These are phyloP conservation scores for Fusarium azukiicola DNA, from an alignment of 2,329 filamentous ascomycete genomes.

Conservation along the genomic window DNA sequence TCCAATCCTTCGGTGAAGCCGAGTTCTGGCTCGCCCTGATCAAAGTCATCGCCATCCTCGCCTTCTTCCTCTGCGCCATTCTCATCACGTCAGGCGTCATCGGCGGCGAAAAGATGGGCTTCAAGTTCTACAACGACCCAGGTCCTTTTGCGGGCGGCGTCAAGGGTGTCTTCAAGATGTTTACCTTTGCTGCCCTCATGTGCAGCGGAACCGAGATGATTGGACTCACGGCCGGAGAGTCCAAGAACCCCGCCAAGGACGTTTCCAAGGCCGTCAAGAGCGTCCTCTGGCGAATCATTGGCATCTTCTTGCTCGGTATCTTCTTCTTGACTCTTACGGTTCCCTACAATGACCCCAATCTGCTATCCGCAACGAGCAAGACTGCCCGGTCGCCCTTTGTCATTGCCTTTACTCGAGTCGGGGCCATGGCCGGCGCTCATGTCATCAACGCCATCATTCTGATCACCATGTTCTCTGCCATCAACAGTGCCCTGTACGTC, in stretches of 20 bases:
- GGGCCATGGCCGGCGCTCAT: neutral
- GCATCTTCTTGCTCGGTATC: neutral
- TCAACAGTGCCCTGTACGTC: conserved; percentile 2
- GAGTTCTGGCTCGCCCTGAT: conserved; percentile 36
- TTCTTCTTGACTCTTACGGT: conserved; percentile 11
- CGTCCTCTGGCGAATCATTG: conserved; percentile 1
- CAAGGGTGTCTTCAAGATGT: conserved; percentile 6
- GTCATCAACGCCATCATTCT: conserved; percentile 4
- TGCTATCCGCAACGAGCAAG: conserved; percentile 13
- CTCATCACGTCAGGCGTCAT: conserved; percentile 48
- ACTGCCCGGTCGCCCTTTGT: neutral
- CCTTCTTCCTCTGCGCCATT: conserved; percentile 37
- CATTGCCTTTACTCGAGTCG: conserved; percentile 10
- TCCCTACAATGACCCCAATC: neutral
- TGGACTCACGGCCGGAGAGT: neutral
- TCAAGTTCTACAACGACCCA: conserved; percentile 31
- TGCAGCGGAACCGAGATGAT: conserved; percentile 18
- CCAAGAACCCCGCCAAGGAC: neutral
- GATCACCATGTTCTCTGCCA: conserved; percentile 15
- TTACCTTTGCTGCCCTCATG: neutral
- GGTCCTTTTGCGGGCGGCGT: neutral
- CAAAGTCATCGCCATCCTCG: conserved; percentile 30
- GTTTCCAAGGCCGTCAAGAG: conserved; percentile 10
- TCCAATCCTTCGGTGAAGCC: conserved; percentile 15
- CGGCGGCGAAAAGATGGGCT: conserved; percentile 47